Base-by-base conservation (phyloP, 257 asterid genomes). In the Salvia splendens region DNA sequence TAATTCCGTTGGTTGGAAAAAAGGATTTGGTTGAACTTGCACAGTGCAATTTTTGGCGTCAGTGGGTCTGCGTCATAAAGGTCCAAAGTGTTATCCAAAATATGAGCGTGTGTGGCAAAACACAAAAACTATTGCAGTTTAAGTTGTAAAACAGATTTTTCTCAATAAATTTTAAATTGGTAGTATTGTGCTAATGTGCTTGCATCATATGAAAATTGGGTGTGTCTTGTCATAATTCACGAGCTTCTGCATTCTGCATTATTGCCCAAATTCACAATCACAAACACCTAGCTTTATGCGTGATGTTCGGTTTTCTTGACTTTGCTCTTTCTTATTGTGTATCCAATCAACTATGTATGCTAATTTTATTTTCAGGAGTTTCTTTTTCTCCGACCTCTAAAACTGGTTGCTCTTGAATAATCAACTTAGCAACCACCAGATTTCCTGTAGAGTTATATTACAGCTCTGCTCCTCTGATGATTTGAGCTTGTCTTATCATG, bases 381-480 rank as follows among this genome's bases (percentile, higher is more conserved):
- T 71, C 38, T 14, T 52, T 40, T 61, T 57, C 38, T 20, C 58
- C 51, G 72, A 54, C 69, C 59, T 63, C 70, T 38, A 45, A 14
- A 64, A 64, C 77, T 69, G 65, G 54, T 70, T 14, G 52, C 73
- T 73, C 28, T 41, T 53, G 61, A 72, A 48, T 38, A 41, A 65
- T 71, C 83, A 63, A 42, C 71, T 32, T 72, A 42, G 45, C 53
- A 43, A 45, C 57, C 64, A 64, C 77, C 69, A 65, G 72, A 83
- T 79, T 85, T 73, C 80, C 68, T 45, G 49, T 64, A 79, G 80
- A 71, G 66, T 62, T 67, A 46, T 36, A 64, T 12, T 20, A 4
- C 75, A 36, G 75, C 71, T 68, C 67, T 73, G 33, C 43, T 12
- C 76, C 42, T 60, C 76, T 72, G 81, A 83, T 83, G 92, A 65